Base-by-base conservation (phyloP, 2,329 filamentous ascomycete species). In the Botrytis fragariae region DNA sequence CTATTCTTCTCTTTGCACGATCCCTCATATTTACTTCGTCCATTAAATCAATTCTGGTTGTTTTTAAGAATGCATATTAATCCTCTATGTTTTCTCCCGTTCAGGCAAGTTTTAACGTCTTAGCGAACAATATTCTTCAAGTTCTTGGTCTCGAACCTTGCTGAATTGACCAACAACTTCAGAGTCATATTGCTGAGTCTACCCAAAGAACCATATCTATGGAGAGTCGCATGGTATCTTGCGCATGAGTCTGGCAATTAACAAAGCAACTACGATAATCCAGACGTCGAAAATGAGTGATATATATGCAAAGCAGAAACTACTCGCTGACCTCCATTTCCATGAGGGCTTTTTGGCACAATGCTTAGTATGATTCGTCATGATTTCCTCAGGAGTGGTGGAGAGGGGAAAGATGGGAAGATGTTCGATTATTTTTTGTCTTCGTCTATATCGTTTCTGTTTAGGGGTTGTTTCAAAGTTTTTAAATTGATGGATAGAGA, bases 301-400 rank as follows among this genome's bases (percentile, higher is more conserved):
- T 10, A 5, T 10, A 9, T 4, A 42, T 3, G 5, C 9, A 45
- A 12, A 63, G 25, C 12, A 35, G 22, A 1, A 18, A 3, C 14
- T 14, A 22, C 3, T 65, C 20, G 3, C 14, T 4, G 18, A 20
- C 25, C 8, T 25, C 7, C 12, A 35, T 65, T 5, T 8, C 20
- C 20, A 45, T 25, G 18, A 29, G 7, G 5, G 42, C 10, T 9
- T 48, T 25, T 16, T 45, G 60, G 35, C 12, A 7, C 16, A 39
- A 3, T 3, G 0, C 4, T 62, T 62, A 0, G 9, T 37, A 5
- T 39, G 35, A 35, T 22, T 16, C 0, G 4, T 51, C 1, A 14
- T n/a, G 0, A 6, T n/a, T 6, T 14, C 4, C 14, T 14, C 25
- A 14, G 22, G 0, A 14, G 10, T 51, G 4, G 25, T 54, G 2